These are phyloP conservation scores for Trichophyton benhamiae DNA, from an alignment of 2,329 filamentous ascomycete species.

Conservation along the genomic window DNA sequence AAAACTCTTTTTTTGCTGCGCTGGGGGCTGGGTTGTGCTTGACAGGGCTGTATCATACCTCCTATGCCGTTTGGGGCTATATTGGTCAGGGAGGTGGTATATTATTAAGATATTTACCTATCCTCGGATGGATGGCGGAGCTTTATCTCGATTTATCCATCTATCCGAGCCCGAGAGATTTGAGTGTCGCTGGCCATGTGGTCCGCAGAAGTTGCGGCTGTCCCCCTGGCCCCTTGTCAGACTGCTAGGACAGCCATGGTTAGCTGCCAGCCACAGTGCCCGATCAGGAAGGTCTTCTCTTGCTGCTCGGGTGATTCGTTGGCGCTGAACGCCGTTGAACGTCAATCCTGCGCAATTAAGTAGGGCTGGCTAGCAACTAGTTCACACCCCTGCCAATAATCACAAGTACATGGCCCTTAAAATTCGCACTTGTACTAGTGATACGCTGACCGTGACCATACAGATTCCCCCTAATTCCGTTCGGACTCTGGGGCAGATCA, in stretches of 20 bases:
- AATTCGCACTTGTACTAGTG: not conserved
- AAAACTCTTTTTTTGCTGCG: not conserved
- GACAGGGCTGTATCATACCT: not conserved
- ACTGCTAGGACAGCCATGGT: not conserved
- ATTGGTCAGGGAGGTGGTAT: not conserved
- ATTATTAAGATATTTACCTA: not conserved
- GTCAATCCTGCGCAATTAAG: not conserved
- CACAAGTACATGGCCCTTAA: not conserved
- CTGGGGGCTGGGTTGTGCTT: not conserved
- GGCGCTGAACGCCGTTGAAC: not conserved
- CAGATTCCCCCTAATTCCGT: not conserved
- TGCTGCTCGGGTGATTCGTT: not conserved
- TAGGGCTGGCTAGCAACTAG: not conserved
- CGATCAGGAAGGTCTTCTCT: slow-evolving; percentile 3
- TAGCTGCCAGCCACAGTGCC: slow-evolving; percentile 4
- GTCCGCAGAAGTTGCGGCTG: not conserved
- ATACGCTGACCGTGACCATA: slow-evolving; percentile 1
- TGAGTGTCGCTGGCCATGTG: not conserved
- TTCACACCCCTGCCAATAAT: not conserved
- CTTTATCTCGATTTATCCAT: slow-evolving; percentile 3
- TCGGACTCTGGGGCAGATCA: not conserved
- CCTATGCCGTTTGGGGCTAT: not conserved
- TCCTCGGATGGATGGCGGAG: not conserved
- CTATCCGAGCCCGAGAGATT: slow-evolving; percentile 1
- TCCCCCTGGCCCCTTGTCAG: not conserved